Percentiles rank a stretch among this genome's conserved stretches.
phyloP scores from a whole-genome alignment of 305 asterid species.

The Caryopteris hybrid region DNA sequence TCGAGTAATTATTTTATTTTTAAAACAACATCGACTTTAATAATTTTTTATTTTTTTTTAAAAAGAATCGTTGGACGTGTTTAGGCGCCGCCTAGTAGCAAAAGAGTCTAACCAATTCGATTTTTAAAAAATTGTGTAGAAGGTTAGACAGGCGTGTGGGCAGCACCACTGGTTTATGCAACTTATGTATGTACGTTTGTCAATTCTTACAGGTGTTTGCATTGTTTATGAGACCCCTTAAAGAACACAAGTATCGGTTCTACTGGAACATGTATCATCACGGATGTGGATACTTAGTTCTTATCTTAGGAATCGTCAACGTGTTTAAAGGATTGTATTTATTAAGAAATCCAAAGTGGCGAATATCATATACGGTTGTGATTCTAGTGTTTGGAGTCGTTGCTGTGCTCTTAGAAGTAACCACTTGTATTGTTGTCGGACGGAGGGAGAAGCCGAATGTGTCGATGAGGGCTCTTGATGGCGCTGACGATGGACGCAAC shows the following conservation, averaged over 20 bases:
- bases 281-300: slow-evolving; percentile 48
- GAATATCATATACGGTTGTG: slow-evolving; percentile 36
- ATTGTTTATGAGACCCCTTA: slow-evolving; percentile 56
- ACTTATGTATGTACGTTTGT: background rate
- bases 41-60: background rate
- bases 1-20: no score
- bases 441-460: slow-evolving; percentile 32
- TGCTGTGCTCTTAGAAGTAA: slow-evolving; percentile 47
- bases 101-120: no score
- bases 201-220: slow-evolving; percentile 42
- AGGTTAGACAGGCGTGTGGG: no score
- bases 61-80: no score
- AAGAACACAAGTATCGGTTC: slow-evolving; percentile 62
- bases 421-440: slow-evolving; percentile 48
- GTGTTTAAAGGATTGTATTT: slow-evolving; percentile 68
- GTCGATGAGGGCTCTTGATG: background rate
- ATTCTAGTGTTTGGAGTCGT: slow-evolving; percentile 46
- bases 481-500: no score
- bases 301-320: slow-evolving; percentile 51
- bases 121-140: no score
- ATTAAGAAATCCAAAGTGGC: slow-evolving; percentile 48
- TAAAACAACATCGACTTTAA: no score
- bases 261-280: slow-evolving; percentile 84
- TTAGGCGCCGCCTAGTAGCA: no score
- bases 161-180: no score